These are phyloP conservation scores for Parietaria judaica DNA, from an alignment of 306 rosid species.

Conservation along the genomic window DNA sequence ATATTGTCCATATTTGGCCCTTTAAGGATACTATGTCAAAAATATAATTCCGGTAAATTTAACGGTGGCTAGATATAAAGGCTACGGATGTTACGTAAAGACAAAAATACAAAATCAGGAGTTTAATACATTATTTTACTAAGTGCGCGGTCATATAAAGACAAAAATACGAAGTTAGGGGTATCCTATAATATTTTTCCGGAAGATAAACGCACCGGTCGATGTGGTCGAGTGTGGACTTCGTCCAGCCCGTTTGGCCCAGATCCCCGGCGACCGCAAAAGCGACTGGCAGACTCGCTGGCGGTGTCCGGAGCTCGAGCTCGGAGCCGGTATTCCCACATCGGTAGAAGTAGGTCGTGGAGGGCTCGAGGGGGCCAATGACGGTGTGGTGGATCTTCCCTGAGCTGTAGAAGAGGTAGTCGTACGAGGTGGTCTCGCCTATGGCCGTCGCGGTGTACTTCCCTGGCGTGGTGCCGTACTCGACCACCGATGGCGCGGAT, in stretches of 20 bases:
- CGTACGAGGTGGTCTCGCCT: conserved; percentile 77
- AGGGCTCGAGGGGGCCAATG: conserved; percentile 71
- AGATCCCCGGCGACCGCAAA: conserved; percentile 90
- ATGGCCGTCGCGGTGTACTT: conserved; percentile 39
- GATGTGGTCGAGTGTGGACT: conserved; percentile 74
- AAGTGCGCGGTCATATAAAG: too few species aligned
- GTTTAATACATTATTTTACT: too few species aligned
- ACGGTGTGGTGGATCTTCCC: conserved; percentile 87
- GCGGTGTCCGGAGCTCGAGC: conserved; percentile 76
- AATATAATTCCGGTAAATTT: too few species aligned
- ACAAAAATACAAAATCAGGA: too few species aligned
- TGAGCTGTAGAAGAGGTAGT: conserved; percentile 58
- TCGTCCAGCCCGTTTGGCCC: conserved; percentile 93
- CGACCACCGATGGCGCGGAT: conserved; percentile 60
- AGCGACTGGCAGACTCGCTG: conserved; percentile 69
- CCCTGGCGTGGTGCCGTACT: conserved; percentile 67
- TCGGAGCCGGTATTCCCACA: conserved; percentile 79
- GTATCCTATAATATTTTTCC: too few species aligned
- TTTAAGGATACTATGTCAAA: too few species aligned
- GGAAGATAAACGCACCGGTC: too few species aligned
- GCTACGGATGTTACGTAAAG: too few species aligned
- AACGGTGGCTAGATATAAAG: too few species aligned
- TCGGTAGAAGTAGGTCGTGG: conserved; percentile 58
- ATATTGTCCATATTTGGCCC: too few species aligned
- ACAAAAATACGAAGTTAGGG: too few species aligned